Conservation (phyloP, 164 flowering plant genomes). For the Buxus sempervirens region DNA sequence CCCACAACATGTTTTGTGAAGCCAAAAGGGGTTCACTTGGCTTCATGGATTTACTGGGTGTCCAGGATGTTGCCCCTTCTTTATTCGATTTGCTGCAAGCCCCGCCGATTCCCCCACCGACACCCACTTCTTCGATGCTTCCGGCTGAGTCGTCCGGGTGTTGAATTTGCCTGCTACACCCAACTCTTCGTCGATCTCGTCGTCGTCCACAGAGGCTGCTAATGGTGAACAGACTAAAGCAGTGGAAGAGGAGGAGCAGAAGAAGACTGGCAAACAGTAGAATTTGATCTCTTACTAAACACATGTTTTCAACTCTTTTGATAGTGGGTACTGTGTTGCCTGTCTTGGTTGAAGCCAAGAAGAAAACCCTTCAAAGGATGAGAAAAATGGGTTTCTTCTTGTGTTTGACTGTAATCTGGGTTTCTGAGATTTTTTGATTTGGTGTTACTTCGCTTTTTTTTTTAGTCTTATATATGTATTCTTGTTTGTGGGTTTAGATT, state of each 20-base stretch:
- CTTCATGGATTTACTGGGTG: not conserved
- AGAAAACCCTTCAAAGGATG: not conserved
- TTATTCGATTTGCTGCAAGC: not conserved
- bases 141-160: conserved; percentile 38
- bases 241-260: conserved; percentile 21
- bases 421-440: not conserved
- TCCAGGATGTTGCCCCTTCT: not conserved
- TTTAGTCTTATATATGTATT: too few species aligned
- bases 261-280: conserved; percentile 41
- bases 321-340: too few species aligned
- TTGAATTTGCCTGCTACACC: conserved; percentile 26
- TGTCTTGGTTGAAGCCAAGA: not conserved
- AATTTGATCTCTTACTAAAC: not conserved
- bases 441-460: not conserved
- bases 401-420: too few species aligned
- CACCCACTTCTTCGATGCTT: conserved; percentile 15
- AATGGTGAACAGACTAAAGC: conserved; percentile 18
- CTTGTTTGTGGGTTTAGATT: not conserved
- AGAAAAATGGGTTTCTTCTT: not conserved
- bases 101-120: too few species aligned
- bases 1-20: not conserved
- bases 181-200: conserved; percentile 50
- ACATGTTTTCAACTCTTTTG: not conserved
- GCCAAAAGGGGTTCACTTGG: too few species aligned
- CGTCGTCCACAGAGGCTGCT: conserved; percentile 45